Percentiles rank a stretch among this genome's conserved stretches.
Evolutionary conservation across 2,329 filamentous ascomycete species (phyloP).

Genomic region (Rhinocladiella similis): DNA sequence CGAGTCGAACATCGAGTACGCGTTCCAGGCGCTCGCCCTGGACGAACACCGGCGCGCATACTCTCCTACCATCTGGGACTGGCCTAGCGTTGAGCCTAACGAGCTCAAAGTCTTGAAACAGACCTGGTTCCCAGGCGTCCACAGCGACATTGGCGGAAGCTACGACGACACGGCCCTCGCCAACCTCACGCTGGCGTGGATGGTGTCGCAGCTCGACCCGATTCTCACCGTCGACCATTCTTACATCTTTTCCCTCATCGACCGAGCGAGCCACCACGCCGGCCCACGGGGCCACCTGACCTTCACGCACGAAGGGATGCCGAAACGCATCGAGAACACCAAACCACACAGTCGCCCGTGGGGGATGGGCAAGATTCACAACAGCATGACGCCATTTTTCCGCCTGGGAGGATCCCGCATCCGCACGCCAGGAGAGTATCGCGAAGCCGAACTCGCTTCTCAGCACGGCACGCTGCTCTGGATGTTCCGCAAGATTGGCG

Average conservation of each 20-base stretch:
- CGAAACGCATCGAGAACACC: constrained; percentile 16
- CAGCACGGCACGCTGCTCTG: constrained; percentile 25
- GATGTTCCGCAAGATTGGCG: constrained; percentile 16
- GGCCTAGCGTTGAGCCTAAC: constrained; percentile 32
- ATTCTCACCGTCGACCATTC: constrained; percentile 28
- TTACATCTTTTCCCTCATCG: constrained; percentile 20
- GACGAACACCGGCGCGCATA: constrained; percentile 36
- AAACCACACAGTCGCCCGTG: constrained; percentile 19
- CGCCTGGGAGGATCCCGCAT: constrained; percentile 23
- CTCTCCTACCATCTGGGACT: constrained; percentile 36
- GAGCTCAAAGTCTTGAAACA: constrained; percentile 39
- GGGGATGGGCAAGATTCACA: constrained; percentile 31
- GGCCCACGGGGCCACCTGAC: constrained; percentile 11
- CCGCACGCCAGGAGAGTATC: constrained; percentile 30
- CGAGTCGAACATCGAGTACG: constrained; percentile 35
- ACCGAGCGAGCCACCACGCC: constrained; percentile 13
- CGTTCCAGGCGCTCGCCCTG: constrained; percentile 36
- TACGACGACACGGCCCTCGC: constrained; percentile 51
- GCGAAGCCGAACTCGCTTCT: constrained; percentile 20
- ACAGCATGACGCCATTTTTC: constrained; percentile 28
- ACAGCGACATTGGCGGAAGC: constrained; percentile 50
- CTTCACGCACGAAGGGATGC: constrained; percentile 9
- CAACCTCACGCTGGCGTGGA: constrained; percentile 52
- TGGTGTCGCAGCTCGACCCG: constrained; percentile 46
- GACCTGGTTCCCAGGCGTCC: constrained; percentile 50